Percentiles rank a stretch among this genome's conserved stretches.
These are phyloP conservation scores for Diutina catenulata DNA, from an alignment of 1,139 yeast genomes.

Conservation along the genomic window DNA sequence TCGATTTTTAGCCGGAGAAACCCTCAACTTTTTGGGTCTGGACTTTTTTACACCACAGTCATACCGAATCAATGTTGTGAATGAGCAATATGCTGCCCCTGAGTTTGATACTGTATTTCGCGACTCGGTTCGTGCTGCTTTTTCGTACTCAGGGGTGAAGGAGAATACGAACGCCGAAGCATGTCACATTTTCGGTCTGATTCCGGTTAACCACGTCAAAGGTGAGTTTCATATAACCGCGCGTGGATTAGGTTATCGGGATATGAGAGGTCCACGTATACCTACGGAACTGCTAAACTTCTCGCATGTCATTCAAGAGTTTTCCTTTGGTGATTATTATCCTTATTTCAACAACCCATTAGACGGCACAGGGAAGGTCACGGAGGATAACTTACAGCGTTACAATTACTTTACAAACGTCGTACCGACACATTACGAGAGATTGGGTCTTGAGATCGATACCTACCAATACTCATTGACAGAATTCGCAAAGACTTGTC, in stretches of 20 bases:
- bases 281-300: constrained; percentile 51
- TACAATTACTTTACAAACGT: constrained; percentile 64
- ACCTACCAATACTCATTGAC: constrained; percentile 84
- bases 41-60: constrained; percentile 40
- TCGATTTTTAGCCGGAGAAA: constrained; percentile 63
- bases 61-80: constrained; percentile 30
- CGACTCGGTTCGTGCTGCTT: constrained; percentile 56
- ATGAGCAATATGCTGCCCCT: constrained; percentile 44
- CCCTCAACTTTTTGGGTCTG: constrained; percentile 55
- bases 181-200: constrained; percentile 78
- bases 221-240: constrained; percentile 85
- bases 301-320: constrained; percentile 75
- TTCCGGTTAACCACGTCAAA: constrained; percentile 75
- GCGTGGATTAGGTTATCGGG: constrained; percentile 28
- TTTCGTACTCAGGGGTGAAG: constrained; percentile 29
- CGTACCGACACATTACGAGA: constrained; percentile 71
- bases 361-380: constrained; percentile 56
- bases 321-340: constrained; percentile 83
- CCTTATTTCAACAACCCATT: constrained; percentile 82
- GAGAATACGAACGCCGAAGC: constrained; percentile 52
- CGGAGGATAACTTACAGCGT: constrained; percentile 31
- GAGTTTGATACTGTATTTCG: constrained; percentile 55
- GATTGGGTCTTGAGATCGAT: constrained; percentile 59
- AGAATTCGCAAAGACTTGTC: constrained; percentile 28
- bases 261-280: constrained; percentile 43